Conservation (phyloP, 2,329 filamentous ascomycete genomes). For the Anisogramma anomala region DNA sequence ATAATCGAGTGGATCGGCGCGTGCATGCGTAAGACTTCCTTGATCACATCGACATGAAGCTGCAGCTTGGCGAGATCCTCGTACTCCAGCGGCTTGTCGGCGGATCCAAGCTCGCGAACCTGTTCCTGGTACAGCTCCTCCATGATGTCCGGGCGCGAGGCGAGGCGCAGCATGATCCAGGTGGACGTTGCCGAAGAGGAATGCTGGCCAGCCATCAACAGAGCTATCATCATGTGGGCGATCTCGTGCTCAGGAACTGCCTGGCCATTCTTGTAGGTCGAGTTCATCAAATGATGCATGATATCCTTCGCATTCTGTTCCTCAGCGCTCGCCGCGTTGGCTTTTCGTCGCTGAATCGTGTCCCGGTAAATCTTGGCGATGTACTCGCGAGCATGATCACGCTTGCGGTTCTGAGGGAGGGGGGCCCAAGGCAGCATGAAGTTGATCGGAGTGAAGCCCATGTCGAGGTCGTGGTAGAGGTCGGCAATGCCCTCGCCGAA, state of each 20-base stretch:
- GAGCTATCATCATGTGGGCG: constrained; percentile 76
- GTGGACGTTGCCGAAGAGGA: constrained; percentile 65
- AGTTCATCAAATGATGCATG: constrained; percentile 70
- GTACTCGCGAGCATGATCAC: constrained; percentile 62
- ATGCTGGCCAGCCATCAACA: constrained; percentile 77
- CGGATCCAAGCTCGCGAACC: constrained; percentile 56
- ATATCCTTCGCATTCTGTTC: constrained; percentile 48
- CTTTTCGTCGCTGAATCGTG: constrained; percentile 55
- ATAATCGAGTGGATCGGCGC: constrained; percentile 92
- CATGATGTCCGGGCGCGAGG: constrained; percentile 55
- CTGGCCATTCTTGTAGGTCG: constrained; percentile 62
- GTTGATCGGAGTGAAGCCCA: constrained; percentile 70
- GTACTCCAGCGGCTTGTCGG: constrained; percentile 63
- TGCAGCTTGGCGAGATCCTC: constrained; percentile 69
- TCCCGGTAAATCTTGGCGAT: constrained; percentile 65
- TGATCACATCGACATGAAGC: constrained; percentile 74
- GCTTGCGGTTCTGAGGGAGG: constrained; percentile 61
- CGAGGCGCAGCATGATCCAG: constrained; percentile 67
- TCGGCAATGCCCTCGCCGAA: constrained; percentile 63
- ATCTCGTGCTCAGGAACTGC: constrained; percentile 62
- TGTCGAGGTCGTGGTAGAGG: constrained; percentile 70
- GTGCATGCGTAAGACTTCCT: constrained; percentile 84
- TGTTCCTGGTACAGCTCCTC: constrained; percentile 72
- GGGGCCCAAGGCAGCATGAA: constrained; percentile 73
- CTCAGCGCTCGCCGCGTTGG: constrained; percentile 22